Percentiles rank a stretch among this genome's conserved stretches.
Evolutionary conservation across 2,329 filamentous ascomycete genomes (phyloP).

Genomic region (Sclerotinia minor): DNA sequence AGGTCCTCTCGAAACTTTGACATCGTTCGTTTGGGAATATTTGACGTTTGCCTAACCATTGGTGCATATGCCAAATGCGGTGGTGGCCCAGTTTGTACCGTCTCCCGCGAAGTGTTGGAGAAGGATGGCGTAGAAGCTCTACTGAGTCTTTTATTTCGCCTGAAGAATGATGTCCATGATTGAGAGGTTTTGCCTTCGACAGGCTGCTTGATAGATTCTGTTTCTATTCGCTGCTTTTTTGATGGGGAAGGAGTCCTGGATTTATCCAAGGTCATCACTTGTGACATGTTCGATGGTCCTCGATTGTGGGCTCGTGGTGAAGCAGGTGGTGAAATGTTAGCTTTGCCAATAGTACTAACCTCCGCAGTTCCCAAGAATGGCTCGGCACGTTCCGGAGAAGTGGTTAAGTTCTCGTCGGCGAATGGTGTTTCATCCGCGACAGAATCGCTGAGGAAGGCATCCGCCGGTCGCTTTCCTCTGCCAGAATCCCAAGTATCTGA

Average conservation of each 20-base stretch:
- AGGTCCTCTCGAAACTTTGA: constrained; percentile 93
- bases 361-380: constrained; percentile 51
- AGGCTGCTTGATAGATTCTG: constrained; percentile 44
- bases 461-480: constrained; percentile 40
- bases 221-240: constrained; percentile 20
- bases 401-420: constrained; percentile 29
- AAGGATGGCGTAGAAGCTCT: constrained; percentile 67
- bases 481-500: constrained; percentile 44
- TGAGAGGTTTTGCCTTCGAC: constrained; percentile 53
- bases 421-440: constrained; percentile 21
- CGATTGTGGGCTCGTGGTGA: constrained; percentile 48
- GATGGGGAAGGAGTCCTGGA: constrained; percentile 49
- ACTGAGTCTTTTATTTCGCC: constrained; percentile 52
- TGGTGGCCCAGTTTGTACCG: constrained; percentile 56
- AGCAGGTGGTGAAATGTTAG: constrained; percentile 48
- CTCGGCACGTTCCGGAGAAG: constrained; percentile 37
- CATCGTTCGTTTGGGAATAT: constrained; percentile 72
- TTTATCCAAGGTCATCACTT: constrained; percentile 48
- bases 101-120: constrained; percentile 87
- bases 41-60: constrained; percentile 38
- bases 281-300: constrained; percentile 51
- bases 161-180: constrained; percentile 75
- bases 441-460: constrained; percentile 34
- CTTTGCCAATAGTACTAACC: constrained; percentile 49
- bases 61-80: constrained; percentile 35